Conservation (phyloP, 257 asterid species). For the Capsicum rhomboideum region DNA sequence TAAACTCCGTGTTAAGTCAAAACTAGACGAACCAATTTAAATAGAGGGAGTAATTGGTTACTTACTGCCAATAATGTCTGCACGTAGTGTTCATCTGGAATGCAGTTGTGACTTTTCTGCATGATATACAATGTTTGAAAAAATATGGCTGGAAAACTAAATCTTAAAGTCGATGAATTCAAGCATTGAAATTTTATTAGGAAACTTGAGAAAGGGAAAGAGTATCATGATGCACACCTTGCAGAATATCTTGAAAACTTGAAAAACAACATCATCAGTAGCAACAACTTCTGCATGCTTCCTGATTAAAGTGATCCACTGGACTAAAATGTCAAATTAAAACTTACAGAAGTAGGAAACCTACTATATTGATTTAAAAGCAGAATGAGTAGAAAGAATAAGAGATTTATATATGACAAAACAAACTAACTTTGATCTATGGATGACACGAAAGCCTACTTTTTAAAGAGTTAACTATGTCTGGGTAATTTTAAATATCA, state of each 20-base stretch:
- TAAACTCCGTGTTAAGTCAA: too few relatives aligned
- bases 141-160: background rate
- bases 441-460: background rate
- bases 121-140: constrained; percentile 8
- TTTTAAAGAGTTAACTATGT: background rate
- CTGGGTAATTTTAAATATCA: background rate
- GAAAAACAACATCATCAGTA: constrained; percentile 56
- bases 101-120: constrained; percentile 95
- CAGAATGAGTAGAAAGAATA: background rate
- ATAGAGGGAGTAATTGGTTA: background rate
- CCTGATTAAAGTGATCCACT: constrained; percentile 86
- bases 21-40: too few relatives aligned
- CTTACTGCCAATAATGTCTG: constrained; percentile 84
- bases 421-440: background rate
- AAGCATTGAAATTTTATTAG: background rate
- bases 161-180: background rate
- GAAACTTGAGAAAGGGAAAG: background rate
- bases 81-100: constrained; percentile 95
- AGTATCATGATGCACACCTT: constrained; percentile 36
- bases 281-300: constrained; percentile 69
- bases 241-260: constrained; percentile 67
- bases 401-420: background rate
- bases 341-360: background rate
- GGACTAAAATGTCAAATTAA: constrained; percentile 9
- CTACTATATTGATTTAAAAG: background rate